phyloP scores from a whole-genome alignment of 2,329 filamentous ascomycete species.

The Sporothrix sp. region DNA sequence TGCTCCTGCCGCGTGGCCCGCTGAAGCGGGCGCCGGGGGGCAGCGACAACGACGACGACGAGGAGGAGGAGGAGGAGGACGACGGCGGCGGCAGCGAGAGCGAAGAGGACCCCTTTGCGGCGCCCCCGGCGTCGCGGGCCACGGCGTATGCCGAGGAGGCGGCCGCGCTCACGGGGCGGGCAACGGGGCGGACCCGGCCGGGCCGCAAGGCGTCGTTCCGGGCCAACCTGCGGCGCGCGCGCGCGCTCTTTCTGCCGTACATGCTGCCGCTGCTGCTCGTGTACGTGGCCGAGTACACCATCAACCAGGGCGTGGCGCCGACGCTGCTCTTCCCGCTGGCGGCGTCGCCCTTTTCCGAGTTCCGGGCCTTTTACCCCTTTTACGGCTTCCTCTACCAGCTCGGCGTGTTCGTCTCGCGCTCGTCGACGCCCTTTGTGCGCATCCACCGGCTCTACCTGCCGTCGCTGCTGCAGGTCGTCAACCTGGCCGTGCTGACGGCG shows the following conservation, averaged over 20 bases:
- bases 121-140: background rate
- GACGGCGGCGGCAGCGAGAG: constrained; percentile 18
- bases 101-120: constrained; percentile 27
- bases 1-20: constrained; percentile 60
- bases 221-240: constrained; percentile 55
- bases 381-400: constrained; percentile 93
- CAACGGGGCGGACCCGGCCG: no score
- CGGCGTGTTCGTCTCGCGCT: constrained; percentile 89
- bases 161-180: no score
- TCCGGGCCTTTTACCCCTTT: constrained; percentile 83
- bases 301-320: constrained; percentile 89
- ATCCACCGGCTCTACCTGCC: constrained; percentile 74
- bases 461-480: constrained; percentile 70
- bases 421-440: constrained; percentile 78
- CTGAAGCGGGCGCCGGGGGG: constrained; percentile 36
- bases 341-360: constrained; percentile 67
- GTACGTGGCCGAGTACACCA: constrained; percentile 93
- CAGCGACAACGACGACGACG: no score
- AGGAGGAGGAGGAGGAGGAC: constrained; percentile 25
- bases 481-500: constrained; percentile 60
- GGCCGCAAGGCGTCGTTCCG: background rate
- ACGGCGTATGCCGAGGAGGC: background rate
- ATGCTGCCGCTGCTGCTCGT: constrained; percentile 90
- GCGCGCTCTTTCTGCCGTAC: constrained; percentile 61
- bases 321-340: constrained; percentile 78